A percentile compares a stretch with the other conserved stretches of the same genome.
phyloP scores from a whole-genome alignment of 306 rosid species.

The Malus orientalis region DNA sequence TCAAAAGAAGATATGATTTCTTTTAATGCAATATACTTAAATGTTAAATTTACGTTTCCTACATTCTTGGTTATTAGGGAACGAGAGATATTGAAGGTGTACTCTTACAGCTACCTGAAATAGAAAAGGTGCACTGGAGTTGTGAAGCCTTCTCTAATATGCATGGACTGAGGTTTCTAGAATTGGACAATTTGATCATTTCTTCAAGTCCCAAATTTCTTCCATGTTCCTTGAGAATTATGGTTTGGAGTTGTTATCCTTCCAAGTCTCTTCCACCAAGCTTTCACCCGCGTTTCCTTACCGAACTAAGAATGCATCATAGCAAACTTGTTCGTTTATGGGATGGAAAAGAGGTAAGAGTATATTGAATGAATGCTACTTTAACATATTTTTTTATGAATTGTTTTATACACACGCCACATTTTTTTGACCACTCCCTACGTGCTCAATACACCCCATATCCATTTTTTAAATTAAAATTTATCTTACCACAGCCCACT shows the following conservation, averaged over 20 bases:
- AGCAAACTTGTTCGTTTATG: conserved; percentile 13
- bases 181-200: neutral
- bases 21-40: too few relatives aligned
- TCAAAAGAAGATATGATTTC: too few relatives aligned
- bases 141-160: neutral
- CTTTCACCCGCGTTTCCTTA: neutral
- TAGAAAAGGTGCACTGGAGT: conserved; percentile 16
- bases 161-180: conserved; percentile 7
- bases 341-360: conserved; percentile 2
- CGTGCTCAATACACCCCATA: too few relatives aligned
- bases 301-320: neutral
- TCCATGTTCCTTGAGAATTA: neutral
- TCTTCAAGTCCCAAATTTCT: neutral
- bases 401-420: too few relatives aligned
- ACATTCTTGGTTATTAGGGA: neutral
- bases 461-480: too few relatives aligned
- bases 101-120: neutral
- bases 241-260: neutral
- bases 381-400: too few relatives aligned
- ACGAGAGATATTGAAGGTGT: neutral
- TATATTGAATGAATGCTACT: neutral
- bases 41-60: too few relatives aligned
- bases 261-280: neutral
- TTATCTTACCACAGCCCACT: too few relatives aligned
- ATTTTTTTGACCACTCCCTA: too few relatives aligned